Evolutionary conservation across 495 filamentous ascomycete species (phyloP), one percentile per base, ranked within the genome.

Genomic region (Coniosporium apollinis): DNA sequence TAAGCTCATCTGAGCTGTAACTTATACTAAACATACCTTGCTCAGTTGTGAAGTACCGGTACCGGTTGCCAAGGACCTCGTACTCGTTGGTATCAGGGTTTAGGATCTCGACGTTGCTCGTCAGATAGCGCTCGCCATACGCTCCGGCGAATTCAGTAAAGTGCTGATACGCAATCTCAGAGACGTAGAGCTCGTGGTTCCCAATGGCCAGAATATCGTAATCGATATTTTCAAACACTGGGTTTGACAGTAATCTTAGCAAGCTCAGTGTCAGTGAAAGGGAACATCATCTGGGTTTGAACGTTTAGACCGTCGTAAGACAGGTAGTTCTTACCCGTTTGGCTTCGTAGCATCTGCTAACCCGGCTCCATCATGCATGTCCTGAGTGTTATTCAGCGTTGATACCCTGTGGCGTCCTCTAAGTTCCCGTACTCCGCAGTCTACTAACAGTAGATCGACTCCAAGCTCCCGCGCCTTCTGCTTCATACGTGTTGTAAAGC

Each of bases 191-290:
- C 41, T 60, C 59, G 24, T 63, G 58, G 33, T 61, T 63, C 22
- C 58, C 58, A 29, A 60, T 52, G 3, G 59, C 55, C 15, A 62
- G 44, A 13, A 64, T 24, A 43, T 62, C 59, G 38, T 62, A 64
- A 39, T 61, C 46, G 24, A 61, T 42, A 21, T 58, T 56, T 37
- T 59, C 50, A 30, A 62, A 61, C 18, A 64, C 56, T 1, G 42
- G 47, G 37, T 62, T 58, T 21, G 51, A 51, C 3, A 59, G 31
- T 8, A n/a, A n/a, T n/a, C n/a, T n/a, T n/a, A n/a, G n/a, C n/a
- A n/a, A n/a, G n/a, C n/a, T n/a, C n/a, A n/a, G n/a, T n/a, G n/a
- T n/a, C n/a, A n/a, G n/a, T n/a, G n/a, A n/a, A n/a, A n/a, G n/a
- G n/a, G n/a, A n/a, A n/a, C n/a, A n/a, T n/a, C n/a, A n/a, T n/a